phyloP scores from a whole-genome alignment of 257 asterid genomes.

The Nicotiana attenuata region DNA sequence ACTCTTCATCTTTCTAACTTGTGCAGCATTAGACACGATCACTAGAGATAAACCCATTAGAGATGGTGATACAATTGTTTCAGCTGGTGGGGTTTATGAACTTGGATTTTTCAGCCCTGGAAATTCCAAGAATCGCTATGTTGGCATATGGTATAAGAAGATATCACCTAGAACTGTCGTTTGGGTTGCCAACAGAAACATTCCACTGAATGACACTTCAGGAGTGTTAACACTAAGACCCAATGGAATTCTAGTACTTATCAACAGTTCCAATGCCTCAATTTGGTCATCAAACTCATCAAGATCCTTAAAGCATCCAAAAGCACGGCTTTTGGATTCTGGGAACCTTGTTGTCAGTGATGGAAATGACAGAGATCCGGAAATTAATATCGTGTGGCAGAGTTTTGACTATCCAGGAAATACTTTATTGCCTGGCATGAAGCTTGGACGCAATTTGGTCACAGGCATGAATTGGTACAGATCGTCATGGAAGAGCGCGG shows the following conservation, averaged over 20 bases:
- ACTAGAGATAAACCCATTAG: not conserved
- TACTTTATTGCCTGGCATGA: conserved; percentile 16
- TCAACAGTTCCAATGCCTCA: not conserved
- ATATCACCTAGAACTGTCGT: not conserved
- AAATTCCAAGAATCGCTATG: not conserved
- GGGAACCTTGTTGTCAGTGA: conserved; percentile 12
- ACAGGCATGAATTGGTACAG: not conserved
- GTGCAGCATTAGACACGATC: conserved; percentile 7
- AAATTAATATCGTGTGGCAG: not conserved
- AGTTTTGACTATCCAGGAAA: conserved; percentile 12
- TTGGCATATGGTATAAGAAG: conserved; percentile 5
- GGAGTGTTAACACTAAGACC: not conserved
- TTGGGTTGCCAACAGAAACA: conserved; percentile 11
- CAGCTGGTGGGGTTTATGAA: not conserved
- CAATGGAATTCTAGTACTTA: not conserved
- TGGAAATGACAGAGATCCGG: not conserved
- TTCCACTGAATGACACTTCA: not conserved
- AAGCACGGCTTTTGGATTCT: not conserved
- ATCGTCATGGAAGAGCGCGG: conserved; percentile 10
- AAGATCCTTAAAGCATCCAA: not conserved
- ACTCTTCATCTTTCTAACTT: not conserved
- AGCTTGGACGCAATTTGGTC: not conserved
- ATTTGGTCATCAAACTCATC: not conserved
- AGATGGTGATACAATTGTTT: not conserved
- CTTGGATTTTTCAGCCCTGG: conserved; percentile 18